Conservation (phyloP, 1,139 yeast species). For the Meyerozyma sp. region DNA sequence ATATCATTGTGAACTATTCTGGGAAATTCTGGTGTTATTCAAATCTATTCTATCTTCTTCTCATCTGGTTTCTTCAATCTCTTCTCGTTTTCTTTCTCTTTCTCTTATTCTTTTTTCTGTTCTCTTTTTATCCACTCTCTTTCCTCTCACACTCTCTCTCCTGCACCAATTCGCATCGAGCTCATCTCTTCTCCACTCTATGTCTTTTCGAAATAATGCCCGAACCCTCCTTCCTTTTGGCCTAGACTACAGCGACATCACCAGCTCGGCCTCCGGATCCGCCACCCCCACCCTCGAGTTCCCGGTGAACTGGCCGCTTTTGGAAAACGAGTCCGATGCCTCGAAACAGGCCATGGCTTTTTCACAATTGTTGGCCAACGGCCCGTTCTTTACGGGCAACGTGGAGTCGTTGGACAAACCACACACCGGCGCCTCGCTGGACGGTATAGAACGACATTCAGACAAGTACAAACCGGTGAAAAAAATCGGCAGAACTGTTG, state of each 20-base stretch:
- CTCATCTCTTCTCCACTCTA: neutral
- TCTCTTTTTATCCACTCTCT: neutral
- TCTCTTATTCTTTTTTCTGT: neutral
- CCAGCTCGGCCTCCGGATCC: constrained; percentile 14
- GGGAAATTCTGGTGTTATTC: too few species aligned
- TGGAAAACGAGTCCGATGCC: constrained; percentile 49
- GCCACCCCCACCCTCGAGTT: constrained; percentile 39
- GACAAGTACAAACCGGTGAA: constrained; percentile 70
- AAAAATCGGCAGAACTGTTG: constrained; percentile 70
- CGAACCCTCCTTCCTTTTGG: constrained; percentile 58
- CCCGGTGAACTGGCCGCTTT: constrained; percentile 67
- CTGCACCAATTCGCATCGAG: neutral
- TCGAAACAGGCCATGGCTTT: constrained; percentile 64
- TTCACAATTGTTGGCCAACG: constrained; percentile 55
- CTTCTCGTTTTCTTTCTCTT: too few species aligned
- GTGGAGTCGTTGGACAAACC: constrained; percentile 16
- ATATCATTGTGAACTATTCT: too few species aligned
- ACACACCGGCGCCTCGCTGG: constrained; percentile 17
- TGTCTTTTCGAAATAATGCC: neutral
- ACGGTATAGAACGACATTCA: constrained; percentile 69
- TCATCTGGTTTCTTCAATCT: too few species aligned
- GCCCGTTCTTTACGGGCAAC: constrained; percentile 74
- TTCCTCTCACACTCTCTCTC: neutral
- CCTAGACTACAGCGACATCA: constrained; percentile 57
- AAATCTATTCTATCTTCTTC: too few species aligned